Base-by-base conservation (phyloP, 1,139 yeast genomes). In the Candida pseudoviswanathii region DNA sequence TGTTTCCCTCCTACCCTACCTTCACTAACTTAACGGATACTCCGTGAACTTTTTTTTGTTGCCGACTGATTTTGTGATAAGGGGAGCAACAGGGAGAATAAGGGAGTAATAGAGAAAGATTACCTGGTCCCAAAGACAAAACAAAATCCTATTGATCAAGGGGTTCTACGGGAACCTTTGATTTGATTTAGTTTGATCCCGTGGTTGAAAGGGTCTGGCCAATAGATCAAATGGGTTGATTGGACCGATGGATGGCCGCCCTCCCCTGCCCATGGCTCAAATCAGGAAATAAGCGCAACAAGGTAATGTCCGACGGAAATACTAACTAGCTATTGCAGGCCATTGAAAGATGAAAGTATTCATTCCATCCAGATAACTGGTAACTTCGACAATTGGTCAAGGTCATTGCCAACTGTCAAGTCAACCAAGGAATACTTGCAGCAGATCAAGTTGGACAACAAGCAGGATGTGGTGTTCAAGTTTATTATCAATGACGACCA, bases 341-440 rank as follows among this genome's bases (percentile, higher is more conserved):
- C 57, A 24, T 39, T 43, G 41, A 45, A 48, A 44, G 57, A 50
- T 43, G 49, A 48, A 9, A 54, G 51, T n/a, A 55, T 57, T 43
- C 49, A 57, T 11, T 60, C 69, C 5, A 68, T 75, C 31, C 67
- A 67, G 42, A 68, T 75, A 32, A 75, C 80, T 2, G 81, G 81
- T 3, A 68, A 62, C 50, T 76, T 75, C 55, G 78, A 75, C 51
- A 56, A 68, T 47, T 76, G 81, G 80, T 54, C 68, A 16, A 58
- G 64, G 49, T 56, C 62, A 8, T 58, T 54, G 34, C 58, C 57
- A 8, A 45, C 49, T 33, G 37, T 51, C 9, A 59, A 57, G 43
- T 55, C 59, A 6, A 29, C 44, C 11, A 52, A 50, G 26, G 53
- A 50, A 37, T 47, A 47, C 44, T 37, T 37, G 30, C 50, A 52